These are phyloP conservation scores for Podaxis pistillaris DNA, from an alignment of 768 basidiomycete species.

Conservation along the genomic window DNA sequence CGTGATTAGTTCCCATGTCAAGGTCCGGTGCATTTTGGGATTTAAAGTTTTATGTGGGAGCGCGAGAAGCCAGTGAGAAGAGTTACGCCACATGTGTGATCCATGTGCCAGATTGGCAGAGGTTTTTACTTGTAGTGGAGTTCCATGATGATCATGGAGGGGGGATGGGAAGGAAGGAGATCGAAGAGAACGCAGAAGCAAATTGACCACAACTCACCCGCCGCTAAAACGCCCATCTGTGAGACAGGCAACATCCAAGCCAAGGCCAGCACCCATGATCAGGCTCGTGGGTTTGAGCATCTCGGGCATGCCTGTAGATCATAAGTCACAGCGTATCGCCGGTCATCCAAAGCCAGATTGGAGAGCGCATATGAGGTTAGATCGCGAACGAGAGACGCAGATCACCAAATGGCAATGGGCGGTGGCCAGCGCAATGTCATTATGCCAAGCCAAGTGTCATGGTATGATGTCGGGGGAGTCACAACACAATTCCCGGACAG, in stretches of 20 bases:
- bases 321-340: not conserved
- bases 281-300: slow-evolving; percentile 98
- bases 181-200: slow-evolving; percentile 9
- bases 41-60: slow-evolving; percentile 1
- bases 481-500: too few relatives aligned
- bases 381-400: too few relatives aligned
- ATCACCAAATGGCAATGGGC: too few relatives aligned
- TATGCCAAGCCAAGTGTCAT: too few relatives aligned
- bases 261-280: slow-evolving; percentile 98
- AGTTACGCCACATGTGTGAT: not conserved
- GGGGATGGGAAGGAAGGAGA: slow-evolving; percentile 10
- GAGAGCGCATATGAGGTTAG: too few relatives aligned
- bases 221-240: slow-evolving; percentile 99
- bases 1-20: not conserved
- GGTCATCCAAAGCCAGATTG: not conserved
- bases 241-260: slow-evolving; percentile 92
- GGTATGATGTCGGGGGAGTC: too few relatives aligned
- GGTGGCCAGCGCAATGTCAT: too few relatives aligned
- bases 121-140: not conserved
- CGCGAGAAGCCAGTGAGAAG: not conserved
- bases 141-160: not conserved
- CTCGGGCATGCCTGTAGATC: slow-evolving; percentile 87
- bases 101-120: not conserved
- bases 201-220: slow-evolving; percentile 59
- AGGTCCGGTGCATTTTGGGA: not conserved